phyloP scores from a whole-genome alignment of 768 basidiomycete species.

The Fistulinella prunicolor region DNA sequence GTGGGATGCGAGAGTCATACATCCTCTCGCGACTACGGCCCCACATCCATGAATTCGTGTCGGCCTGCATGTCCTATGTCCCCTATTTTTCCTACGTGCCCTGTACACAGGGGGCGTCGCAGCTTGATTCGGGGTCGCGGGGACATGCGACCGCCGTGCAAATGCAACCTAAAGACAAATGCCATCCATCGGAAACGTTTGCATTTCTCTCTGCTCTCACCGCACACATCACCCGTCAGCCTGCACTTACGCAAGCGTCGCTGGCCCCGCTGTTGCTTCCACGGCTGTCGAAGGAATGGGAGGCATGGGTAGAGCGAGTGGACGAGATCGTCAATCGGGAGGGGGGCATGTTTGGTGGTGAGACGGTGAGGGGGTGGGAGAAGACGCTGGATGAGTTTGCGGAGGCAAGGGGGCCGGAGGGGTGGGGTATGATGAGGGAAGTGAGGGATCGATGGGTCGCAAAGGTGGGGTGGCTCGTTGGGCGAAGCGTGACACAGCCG shows the following conservation, averaged over 20 bases:
- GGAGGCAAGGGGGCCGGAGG: conserved; percentile 44
- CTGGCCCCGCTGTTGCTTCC: conserved; percentile 58
- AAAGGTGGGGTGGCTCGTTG: conserved; percentile 79
- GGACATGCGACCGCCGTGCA: conserved; percentile 45
- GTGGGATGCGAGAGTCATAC: conserved; percentile 80
- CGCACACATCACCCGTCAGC: conserved; percentile 64
- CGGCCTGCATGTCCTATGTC: conserved; percentile 76
- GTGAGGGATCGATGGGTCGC: conserved; percentile 65
- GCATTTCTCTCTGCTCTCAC: conserved; percentile 66
- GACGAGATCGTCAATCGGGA: conserved; percentile 68
- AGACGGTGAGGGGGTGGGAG: conserved; percentile 68
- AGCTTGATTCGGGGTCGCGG: conserved; percentile 30
- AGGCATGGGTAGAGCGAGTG: conserved; percentile 68
- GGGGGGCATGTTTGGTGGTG: conserved; percentile 77
- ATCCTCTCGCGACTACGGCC: conserved; percentile 71
- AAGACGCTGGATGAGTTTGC: conserved; percentile 65
- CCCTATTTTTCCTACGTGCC: conserved; percentile 76
- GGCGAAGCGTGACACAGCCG: conserved; percentile 34
- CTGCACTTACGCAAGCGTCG: conserved; percentile 58
- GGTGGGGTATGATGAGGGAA: conserved; percentile 40
- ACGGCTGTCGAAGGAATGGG: conserved; percentile 73
- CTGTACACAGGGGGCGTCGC: conserved; percentile 18
- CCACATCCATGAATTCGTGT: conserved; percentile 72
- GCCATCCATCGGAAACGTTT: conserved; percentile 74
- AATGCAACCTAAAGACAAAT: conserved; percentile 58